These are phyloP conservation scores for Eimeria nieschulzi DNA, from an alignment of 169 alveolate species.

Conservation along the genomic window DNA sequence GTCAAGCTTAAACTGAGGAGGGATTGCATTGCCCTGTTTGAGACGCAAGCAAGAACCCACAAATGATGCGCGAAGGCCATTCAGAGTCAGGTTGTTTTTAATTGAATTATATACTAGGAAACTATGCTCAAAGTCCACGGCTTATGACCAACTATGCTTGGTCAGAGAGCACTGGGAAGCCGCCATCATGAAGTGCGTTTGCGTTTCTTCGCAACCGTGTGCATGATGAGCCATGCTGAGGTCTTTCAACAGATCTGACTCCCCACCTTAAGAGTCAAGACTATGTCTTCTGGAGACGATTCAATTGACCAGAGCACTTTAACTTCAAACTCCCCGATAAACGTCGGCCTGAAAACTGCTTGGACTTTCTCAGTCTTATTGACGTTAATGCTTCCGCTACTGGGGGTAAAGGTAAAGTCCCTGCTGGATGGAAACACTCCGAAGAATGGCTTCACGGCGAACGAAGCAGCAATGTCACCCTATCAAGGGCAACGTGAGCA, in stretches of 20 bases:
- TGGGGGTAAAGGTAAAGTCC: conserved; percentile 85
- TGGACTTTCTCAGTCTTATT: conserved; percentile 87
- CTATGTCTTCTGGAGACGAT: conserved; percentile 82
- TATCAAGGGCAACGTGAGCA: conserved; percentile 14
- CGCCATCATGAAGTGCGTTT: too few relatives aligned
- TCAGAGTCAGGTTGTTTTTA: too few relatives aligned
- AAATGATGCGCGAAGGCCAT: too few relatives aligned
- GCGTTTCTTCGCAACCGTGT: too few relatives aligned
- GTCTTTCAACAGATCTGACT: too few relatives aligned
- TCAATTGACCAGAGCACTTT: conserved; percentile 90
- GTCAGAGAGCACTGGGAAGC: too few relatives aligned
- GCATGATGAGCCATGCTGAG: too few relatives aligned
- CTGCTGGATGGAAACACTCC: conserved; percentile 87
- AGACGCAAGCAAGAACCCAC: too few relatives aligned
- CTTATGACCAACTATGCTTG: too few relatives aligned
- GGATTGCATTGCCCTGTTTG: conserved; percentile 91
- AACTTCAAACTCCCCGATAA: conserved; percentile 94
- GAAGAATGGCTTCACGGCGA: conserved; percentile 79
- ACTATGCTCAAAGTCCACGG: too few relatives aligned
- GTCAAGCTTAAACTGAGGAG: conserved; percentile 93
- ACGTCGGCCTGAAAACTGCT: conserved; percentile 86
- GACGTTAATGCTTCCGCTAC: conserved; percentile 88
- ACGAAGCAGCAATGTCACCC: conserved; percentile 69
- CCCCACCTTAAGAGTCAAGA: conserved; percentile 45
- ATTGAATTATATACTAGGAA: too few relatives aligned